Base-by-base conservation (phyloP, 2,329 filamentous ascomycete species). In the Monosporascus ibericus region DNA sequence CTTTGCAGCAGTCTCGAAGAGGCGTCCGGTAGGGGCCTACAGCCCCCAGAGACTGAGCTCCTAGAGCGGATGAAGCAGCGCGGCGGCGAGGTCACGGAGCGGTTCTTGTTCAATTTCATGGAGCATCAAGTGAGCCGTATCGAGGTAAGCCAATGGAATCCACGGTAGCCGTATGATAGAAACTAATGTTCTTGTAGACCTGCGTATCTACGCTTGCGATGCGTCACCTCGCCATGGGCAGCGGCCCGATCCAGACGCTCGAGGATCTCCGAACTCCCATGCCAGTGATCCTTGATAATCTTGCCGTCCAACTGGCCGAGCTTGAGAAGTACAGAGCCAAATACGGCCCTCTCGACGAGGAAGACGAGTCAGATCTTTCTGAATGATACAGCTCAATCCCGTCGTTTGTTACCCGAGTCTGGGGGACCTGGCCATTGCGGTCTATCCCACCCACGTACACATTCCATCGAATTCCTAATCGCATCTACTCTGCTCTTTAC, bases 121-220 rank as follows among this genome's bases (percentile, higher is more conserved):
- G 92, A 95, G 68, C 92, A 97, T 67, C 91, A 96, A 78, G 88
- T 99, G 61, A 92, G 88, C 68, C 84, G 94, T 64, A 95, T 99
- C 68, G 94, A 99, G 84, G 91, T 95, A 76, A 72, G 86, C 72
- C 36, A 49, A 47, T 37, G 18, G 25, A 6, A 34, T 24, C 24
- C 20, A 15, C 49, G 44, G 39, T 30, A 40, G 5, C 7, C 48
- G 14, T 27, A 34, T 38, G 24, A 9, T 17, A 14, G n/a, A n/a
- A 34, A 39, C 50, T 54, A 52, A 55, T 37, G 2, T 6, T 6
- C 48, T 49, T 39, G 37, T 15, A 95, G 90, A 86, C 89, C 49
- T 94, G 89, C 65, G 81, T 92, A 60, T 88, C 87, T 34, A 90
- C 89, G 0, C 79, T 96, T 48, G 76, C 84, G 14, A 76, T 96